Base-by-base conservation (phyloP, 331 rosid species). In the Rosa hybrid region DNA sequence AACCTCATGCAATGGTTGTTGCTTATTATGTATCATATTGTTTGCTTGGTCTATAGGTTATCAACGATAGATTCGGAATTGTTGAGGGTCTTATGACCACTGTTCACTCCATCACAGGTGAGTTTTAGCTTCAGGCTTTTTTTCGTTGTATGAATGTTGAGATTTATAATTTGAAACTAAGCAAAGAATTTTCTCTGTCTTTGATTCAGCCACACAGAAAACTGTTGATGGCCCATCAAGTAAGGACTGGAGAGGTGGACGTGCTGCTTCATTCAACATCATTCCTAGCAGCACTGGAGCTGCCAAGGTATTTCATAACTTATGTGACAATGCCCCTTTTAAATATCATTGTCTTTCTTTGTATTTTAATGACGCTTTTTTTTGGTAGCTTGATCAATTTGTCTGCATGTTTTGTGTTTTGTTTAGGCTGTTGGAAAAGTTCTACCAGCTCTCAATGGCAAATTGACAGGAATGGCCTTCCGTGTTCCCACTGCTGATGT, bases 171-270 rank as follows among this genome's bases (percentile, higher is more conserved):
- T 72, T 73, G 50, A 71, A 23, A 25, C 62, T 44, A 53, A 18
- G 18, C 39, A 13, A 44, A 45, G 64, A 25, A 72, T 14, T 6
- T 23, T 8, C 12, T 46, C 8, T 10, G 7, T 7, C 50, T 41
- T 78, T 74, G 64, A 78, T 81, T 68, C 86, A 92, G 97, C 97
- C 65, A 88, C 94, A 7, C 97, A 92, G 86, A 92, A 92, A 85
- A 92, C 97, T 56, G 97, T 92, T 74, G 97, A 92, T 85, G 97
- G 97, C 12, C 97, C 97, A 62, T 92, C 97, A 84, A 80, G 25
- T 82, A 92, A 92, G 89, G 97, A 92, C 82, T 92, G 97, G 97
- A 92, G 97, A 72, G 97, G 97, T 67, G 97, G 97, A 86, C 90
- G 97, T 75, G 97, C 96, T 74, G 96, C 97, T 63, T 90, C 97